Base-by-base conservation (phyloP, 2,329 filamentous ascomycete species). In the Epichloe sp. region DNA sequence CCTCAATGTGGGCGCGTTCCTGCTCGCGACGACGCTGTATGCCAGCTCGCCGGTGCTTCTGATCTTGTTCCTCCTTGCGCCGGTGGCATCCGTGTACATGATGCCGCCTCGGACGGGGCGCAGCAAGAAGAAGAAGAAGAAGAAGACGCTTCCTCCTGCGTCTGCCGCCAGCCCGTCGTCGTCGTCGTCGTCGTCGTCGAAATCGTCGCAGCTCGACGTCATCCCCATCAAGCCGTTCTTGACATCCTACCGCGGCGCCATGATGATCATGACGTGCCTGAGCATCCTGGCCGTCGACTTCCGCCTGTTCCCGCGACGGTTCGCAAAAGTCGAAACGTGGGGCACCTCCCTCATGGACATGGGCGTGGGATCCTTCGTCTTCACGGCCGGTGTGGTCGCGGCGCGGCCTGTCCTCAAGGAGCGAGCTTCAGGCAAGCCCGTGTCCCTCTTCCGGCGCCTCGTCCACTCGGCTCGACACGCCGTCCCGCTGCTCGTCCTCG, bases 241-340 rank as follows among this genome's bases (percentile, higher is more conserved):
- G 55, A 97, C 93, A 3, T 85, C 82, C 34, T 98, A 96, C 63
- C 83, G 93, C 50, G 90, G 88, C 2, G 80, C 82, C 47, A 95
- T 98, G 89, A 82, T 98, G 76, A 77, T 95, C 48, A 77, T 86
- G 57, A 98, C 93, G 7, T 94, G 88, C 62, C 71, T 93, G 44
- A 87, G 88, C 49, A 97, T 98, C 58, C 77, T 98, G n/a, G 93
- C 93, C 15, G 93, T 98, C 48, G 93, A 98, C 68, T 98, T 98
- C 65, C 82, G 77, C 17, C 75, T 96, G 53, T 98, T 98, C 61
- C 93, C 93, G 2, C 81, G 93, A 31, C 84, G 93, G 35, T 97
- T 97, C 65, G 93, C 89, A 52, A 98, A 98, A 71, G 93, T 95
- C 2, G 93, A 98, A 69, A 96, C 88, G n/a, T 98, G 93, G 88